A percentile compares a stretch with the other conserved stretches of the same genome.
Conservation (phyloP, 2,329 filamentous ascomycete genomes). For the Sclerotinia nivalis region DNA sequence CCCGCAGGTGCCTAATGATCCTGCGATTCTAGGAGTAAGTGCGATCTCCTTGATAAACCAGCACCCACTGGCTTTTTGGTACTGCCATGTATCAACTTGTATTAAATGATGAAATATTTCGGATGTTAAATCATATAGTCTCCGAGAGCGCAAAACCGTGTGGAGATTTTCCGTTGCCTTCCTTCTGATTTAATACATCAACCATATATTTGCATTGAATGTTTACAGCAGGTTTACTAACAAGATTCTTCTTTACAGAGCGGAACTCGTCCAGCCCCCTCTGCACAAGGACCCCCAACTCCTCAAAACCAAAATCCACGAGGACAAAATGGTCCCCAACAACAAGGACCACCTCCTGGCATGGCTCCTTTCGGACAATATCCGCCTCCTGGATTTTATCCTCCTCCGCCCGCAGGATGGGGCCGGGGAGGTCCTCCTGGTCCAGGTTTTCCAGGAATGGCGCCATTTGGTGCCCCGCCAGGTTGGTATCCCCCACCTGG, state of each 20-base stretch:
- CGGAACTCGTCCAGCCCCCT: conserved; percentile 41
- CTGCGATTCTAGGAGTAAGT: conserved; percentile 96
- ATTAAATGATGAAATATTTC: conserved; percentile 88
- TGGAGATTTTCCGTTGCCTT: conserved; percentile 99
- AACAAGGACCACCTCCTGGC: conserved; percentile 26
- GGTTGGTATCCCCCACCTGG: conserved; percentile 78
- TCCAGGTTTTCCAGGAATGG: conserved; percentile 69
- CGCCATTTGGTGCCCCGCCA: conserved; percentile 68
- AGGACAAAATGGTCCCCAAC: conserved; percentile 29
- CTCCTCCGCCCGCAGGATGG: conserved; percentile 51
- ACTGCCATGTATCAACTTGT: conserved; percentile 16
- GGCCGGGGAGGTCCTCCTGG: conserved; percentile 56
- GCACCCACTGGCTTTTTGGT: conserved; percentile 8
- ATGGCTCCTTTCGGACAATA: conserved; percentile 44
- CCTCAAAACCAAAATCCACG: conserved; percentile 28
- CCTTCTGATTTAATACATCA: conserved; percentile 74
- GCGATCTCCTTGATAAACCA: conserved; percentile 23
- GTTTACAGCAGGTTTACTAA: conserved; percentile 36
- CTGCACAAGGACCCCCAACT: conserved; percentile 27
- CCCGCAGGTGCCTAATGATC: conserved; percentile 84
- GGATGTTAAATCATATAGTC: conserved; percentile 91
- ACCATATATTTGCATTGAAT: conserved; percentile 26
- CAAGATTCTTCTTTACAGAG: conserved; percentile 44
- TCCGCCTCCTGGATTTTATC: conserved; percentile 43
- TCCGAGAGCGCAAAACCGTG: conserved; percentile 93